Conservation (phyloP, 1,139 yeast species). For the Lodderomyces oxycetoniae region DNA sequence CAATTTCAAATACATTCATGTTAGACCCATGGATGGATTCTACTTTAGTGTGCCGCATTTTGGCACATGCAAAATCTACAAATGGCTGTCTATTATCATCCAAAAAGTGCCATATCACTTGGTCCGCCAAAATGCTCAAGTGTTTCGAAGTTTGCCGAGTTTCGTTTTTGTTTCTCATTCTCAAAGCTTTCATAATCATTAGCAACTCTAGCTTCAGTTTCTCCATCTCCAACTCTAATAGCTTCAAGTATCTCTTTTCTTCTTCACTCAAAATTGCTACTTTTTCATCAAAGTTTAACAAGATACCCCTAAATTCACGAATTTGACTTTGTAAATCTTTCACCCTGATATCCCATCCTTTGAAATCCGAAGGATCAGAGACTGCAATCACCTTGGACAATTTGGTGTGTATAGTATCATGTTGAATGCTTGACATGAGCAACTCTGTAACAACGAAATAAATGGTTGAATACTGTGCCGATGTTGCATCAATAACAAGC, state of each 20-base stretch:
- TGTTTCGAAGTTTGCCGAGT: slow-evolving; percentile 23
- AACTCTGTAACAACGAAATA: slow-evolving; percentile 63
- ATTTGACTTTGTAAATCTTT: slow-evolving; percentile 53
- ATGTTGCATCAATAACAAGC: slow-evolving; percentile 65
- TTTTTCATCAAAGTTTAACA: slow-evolving; percentile 39
- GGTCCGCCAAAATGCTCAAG: slow-evolving; percentile 50
- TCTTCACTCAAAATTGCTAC: slow-evolving; percentile 20
- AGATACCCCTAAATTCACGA: slow-evolving; percentile 37
- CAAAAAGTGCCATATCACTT: slow-evolving; percentile 67
- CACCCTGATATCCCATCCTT: slow-evolving; percentile 51
- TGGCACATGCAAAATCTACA: slow-evolving; percentile 65
- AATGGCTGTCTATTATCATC: slow-evolving; percentile 60
- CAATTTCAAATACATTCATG: slow-evolving; percentile 54
- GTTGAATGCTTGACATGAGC: slow-evolving; percentile 56
- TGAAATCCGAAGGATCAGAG: slow-evolving; percentile 61
- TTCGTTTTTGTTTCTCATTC: slow-evolving; percentile 32
- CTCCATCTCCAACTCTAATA: slow-evolving; percentile 55
- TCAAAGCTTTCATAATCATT: slow-evolving; percentile 64
- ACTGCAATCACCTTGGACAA: slow-evolving; percentile 64
- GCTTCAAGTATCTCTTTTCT: slow-evolving; percentile 29
- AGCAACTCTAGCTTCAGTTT: slow-evolving; percentile 54
- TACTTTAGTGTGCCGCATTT: slow-evolving; percentile 54
- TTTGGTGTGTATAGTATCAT: slow-evolving; percentile 52
- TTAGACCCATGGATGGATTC: slow-evolving; percentile 55
- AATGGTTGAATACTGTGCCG: slow-evolving; percentile 66